Evolutionary conservation across 1,284 basidiomycete species (phyloP), one percentile per base, ranked within the genome.

Genomic region (Trichosporon ovoides): DNA sequence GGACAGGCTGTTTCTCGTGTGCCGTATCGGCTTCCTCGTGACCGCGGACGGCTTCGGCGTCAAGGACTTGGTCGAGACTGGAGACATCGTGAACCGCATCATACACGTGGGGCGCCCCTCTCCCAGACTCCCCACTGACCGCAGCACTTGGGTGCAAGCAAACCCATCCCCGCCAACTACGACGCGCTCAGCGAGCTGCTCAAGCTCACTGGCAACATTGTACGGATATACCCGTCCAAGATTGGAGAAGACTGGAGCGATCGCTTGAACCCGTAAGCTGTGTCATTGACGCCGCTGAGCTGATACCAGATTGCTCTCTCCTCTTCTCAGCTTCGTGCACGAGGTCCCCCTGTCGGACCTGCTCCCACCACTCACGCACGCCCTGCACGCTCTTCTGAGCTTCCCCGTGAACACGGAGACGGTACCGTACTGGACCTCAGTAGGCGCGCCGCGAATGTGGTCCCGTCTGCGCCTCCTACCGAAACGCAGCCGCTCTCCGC

Each of bases 121-220:
- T 38, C n/a, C n/a, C n/a, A 7, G 20, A 24, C 14, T 31, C 19
- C 34, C 10, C 22, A 19, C 38, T 53, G 31, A 28, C 37, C 9
- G 22, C 46, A 74, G 67, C 59, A 66, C 28, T 52, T 72, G 13
- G 49, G 54, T 18, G 36, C 31, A 10, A 34, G 65, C 14, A 40
- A 56, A 1, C 62, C 66, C 0, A 22, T 62, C 5, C 66, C 60
- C 7, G 24, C 59, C 2, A 64, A 70, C 55, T 69, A 66, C 46
- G 60, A 63, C 31, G 69, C 69, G 12, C 51, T 77, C 14, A 57
- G 63, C 19, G 77, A 78, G 61, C 58, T 77, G 20, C 66, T 77
- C 49, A 78, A 78, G 64, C 53, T 76, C 38, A 60, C 67, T 1
- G 70, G 71, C 50, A 75, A 75, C 53, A 55, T 77, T 10, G 38